A percentile compares a stretch with the other conserved stretches of the same genome.
Evolutionary conservation across 345 rosid species (phyloP).

Genomic region (Turritis glabra): DNA sequence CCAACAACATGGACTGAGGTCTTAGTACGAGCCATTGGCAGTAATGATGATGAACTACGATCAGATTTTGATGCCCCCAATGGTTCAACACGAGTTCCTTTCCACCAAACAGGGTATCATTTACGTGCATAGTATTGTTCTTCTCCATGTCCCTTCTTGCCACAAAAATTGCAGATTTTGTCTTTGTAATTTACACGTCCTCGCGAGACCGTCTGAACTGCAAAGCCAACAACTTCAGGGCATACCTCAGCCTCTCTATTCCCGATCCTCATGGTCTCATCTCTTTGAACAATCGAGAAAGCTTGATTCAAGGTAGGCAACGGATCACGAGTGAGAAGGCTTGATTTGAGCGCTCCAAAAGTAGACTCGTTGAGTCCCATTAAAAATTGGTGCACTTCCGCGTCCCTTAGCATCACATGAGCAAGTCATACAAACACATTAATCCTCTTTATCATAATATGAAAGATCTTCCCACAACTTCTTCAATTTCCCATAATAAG

Average conservation of each 20-base stretch:
- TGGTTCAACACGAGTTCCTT: not conserved
- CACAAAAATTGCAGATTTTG: not conserved
- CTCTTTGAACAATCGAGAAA: not conserved
- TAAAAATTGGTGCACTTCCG: not conserved
- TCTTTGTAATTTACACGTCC: not conserved
- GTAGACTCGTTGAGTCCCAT: not conserved
- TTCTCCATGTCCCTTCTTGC: not conserved
- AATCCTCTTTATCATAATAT: not conserved
- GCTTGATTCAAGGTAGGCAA: not conserved
- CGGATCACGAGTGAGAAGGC: not conserved
- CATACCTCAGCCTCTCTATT: not conserved
- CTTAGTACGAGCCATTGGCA: too few species aligned
- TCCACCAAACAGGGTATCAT: not conserved
- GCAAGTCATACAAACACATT: not conserved
- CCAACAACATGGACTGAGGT: too few species aligned
- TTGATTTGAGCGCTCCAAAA: not conserved
- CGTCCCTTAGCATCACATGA: not conserved
- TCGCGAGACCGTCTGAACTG: accelerated
- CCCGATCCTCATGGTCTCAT: not conserved
- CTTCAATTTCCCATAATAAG: too few species aligned
- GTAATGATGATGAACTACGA: too few species aligned
- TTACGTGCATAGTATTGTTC: not conserved
- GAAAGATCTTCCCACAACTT: not conserved
- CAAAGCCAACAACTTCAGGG: not conserved
- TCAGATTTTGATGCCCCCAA: too few species aligned